phyloP scores from a whole-genome alignment of 73 alveolate species.

The Uronychia binucleata region DNA sequence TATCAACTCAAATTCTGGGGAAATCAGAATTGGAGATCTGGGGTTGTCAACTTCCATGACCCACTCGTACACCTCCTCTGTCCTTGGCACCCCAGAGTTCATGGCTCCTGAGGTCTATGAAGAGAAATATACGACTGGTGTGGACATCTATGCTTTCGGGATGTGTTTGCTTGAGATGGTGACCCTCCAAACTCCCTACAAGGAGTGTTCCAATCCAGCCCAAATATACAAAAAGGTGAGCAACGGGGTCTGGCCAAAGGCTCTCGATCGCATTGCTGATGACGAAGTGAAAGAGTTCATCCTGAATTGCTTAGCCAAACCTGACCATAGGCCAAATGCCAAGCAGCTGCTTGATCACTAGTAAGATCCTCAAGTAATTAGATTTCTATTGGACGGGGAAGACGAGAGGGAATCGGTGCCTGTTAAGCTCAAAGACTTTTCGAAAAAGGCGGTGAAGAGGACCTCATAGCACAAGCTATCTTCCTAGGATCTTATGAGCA shows the following conservation, averaged over 20 bases:
- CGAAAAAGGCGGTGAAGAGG: slow-evolving; percentile 13
- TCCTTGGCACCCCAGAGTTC: slow-evolving; percentile 98
- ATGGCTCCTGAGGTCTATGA: slow-evolving; percentile 99
- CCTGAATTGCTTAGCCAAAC: slow-evolving; percentile 63
- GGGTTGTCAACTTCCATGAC: slow-evolving; percentile 93
- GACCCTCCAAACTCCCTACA: slow-evolving; percentile 93
- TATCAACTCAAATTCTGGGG: slow-evolving; percentile 92
- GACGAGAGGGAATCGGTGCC: slow-evolving; percentile 62
- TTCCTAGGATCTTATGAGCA: slow-evolving; percentile 13
- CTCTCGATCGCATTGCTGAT: slow-evolving; percentile 80
- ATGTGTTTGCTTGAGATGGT: slow-evolving; percentile 98
- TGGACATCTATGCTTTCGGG: slow-evolving; percentile 99
- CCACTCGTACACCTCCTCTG: slow-evolving; percentile 83
- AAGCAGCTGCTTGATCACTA: slow-evolving; percentile 65
- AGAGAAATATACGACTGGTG: slow-evolving; percentile 96
- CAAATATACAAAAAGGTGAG: slow-evolving; percentile 89
- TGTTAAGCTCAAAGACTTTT: slow-evolving; percentile 7
- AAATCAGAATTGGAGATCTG: slow-evolving; percentile 97
- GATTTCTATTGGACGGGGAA: slow-evolving; percentile 70
- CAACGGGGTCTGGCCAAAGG: slow-evolving; percentile 74
- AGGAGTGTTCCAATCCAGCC: slow-evolving; percentile 93
- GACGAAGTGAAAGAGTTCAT: slow-evolving; percentile 85
- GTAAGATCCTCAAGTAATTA: background rate
- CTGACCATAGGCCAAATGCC: slow-evolving; percentile 89
- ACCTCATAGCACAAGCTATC: no score